Base-by-base conservation (phyloP, 2,329 filamentous ascomycete species). In the Colletotrichum coccodes region DNA sequence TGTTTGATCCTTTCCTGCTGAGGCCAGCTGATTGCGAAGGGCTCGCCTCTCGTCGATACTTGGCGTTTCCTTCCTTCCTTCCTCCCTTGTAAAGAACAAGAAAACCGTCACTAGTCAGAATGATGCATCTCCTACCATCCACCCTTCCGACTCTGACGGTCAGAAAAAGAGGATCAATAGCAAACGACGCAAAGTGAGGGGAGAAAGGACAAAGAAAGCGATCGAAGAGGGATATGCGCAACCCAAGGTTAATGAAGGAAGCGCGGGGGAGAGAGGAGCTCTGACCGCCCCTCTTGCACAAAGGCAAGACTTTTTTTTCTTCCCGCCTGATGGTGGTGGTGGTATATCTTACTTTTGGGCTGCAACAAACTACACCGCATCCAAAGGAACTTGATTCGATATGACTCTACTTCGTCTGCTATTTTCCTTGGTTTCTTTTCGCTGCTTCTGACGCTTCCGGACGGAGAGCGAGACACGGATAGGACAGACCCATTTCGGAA, bases 211-310 rank as follows among this genome's bases (percentile, higher is more conserved):
- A 23, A 36, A n/a, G 47, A 21, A 64, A 58, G 26, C 46, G 60
- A 30, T 14, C 8, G 16, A 18, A 16, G 12, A 28, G 57, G 42
- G 56, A 59, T 34, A 57, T 47, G 56, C 28, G 56, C 56, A 59
- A 59, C 16, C 40, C 34, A 36, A 36, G 30, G 34, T 47, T 60
- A 49, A 60, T 49, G 57, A 60, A 50, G 56, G 42, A 23, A 44
- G 28, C 40, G 36, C 6, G 36, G n/a, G 53, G 52, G 52, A 40
- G 36, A 46, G 8, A 21, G 23, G 40, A 60, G 53, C 60, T 56
- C 65, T 65, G 65, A 65, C 65, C 65, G 65, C 65, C 65, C 60
- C 65, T 64, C 60, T 53, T 53, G 52, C 53, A 64, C 53, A 40
- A 44, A 57, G 23, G 28, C n/a, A 53, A 59, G 64, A 58, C n/a